These are phyloP conservation scores for Colletotrichum musae DNA, from an alignment of 2,329 filamentous ascomycete genomes.

Conservation along the genomic window DNA sequence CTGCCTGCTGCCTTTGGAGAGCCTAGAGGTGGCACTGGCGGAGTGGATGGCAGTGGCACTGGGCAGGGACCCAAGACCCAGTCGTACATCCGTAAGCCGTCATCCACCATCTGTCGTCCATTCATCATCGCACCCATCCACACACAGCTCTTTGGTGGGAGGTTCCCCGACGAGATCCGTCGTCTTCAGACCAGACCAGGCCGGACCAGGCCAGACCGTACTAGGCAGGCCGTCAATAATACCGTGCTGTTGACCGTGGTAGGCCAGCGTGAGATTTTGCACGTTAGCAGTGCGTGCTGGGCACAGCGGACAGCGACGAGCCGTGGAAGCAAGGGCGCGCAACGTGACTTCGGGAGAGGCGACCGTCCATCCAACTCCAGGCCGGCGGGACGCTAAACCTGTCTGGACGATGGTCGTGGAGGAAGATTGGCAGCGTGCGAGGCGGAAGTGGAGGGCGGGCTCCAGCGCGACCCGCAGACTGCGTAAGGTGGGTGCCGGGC, in stretches of 20 bases:
- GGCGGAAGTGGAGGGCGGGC: constrained; percentile 26
- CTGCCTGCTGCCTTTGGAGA: constrained; percentile 11
- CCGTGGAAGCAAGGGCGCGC: constrained; percentile 16
- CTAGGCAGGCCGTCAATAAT: not conserved
- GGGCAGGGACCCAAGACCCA: constrained; percentile 4
- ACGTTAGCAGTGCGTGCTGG: constrained; percentile 14
- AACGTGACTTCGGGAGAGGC: constrained; percentile 33
- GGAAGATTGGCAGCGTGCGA: constrained; percentile 34
- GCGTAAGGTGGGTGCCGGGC: constrained; percentile 38
- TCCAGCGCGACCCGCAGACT: constrained; percentile 36
- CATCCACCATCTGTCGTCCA: constrained; percentile 11
- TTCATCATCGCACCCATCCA: constrained; percentile 16
- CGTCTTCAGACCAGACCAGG: not conserved
- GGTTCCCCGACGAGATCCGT: not conserved
- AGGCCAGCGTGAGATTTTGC: constrained; percentile 23
- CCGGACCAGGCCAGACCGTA: not conserved
- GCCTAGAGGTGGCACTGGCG: no score
- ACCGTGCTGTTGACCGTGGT: constrained; percentile 2
- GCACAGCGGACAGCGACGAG: constrained; percentile 5
- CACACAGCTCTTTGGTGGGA: not conserved
- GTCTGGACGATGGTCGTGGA: constrained; percentile 21
- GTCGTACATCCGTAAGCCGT: constrained; percentile 19
- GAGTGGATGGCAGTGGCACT: constrained; percentile 2
- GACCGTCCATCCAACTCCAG: constrained; percentile 25
- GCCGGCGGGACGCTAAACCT: constrained; percentile 37